Base-by-base conservation (phyloP, 768 basidiomycete species). In the Mycena crocata region DNA sequence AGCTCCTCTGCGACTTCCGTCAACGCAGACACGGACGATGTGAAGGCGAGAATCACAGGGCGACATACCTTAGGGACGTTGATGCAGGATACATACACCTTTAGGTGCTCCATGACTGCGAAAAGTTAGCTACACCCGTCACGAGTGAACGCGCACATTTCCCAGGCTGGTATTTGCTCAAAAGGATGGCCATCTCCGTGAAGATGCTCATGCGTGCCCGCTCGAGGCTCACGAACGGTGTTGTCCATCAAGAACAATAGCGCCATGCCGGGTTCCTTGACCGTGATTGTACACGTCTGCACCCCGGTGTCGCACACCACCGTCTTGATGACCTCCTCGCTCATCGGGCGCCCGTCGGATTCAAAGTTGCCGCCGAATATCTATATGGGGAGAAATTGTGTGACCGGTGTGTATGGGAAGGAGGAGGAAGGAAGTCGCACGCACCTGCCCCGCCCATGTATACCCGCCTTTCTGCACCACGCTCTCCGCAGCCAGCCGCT, bases 161-260 rank as follows among this genome's bases (percentile, higher is more conserved):
- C 69, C 92, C 92, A 1, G 96, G 96, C 77, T 89, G 88, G 80
- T 98, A 98, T 82, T 98, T 98, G 87, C 95, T 95, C 75, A 98
- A 91, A 46, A 98, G 80, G 64, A 94, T 92, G 2, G 94, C 87
- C 42, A 99, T 85, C 76, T 98, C 97, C 6, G 97, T 98, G 83
- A 98, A 99, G 77, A 99, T 96, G 70, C 97, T 97, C 95, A 97
- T 96, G 74, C 99, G 98, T 34, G 98, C 98, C 59, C 98, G 90
- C 80, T 99, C 98, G 71, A 99, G 83, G 76, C 97, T 98, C 64
- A 99, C n/a, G n/a, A n/a, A n/a, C n/a, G n/a, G 83, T 82, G 30
- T 75, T 63, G 55, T 82, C 77, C 3, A 81, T 85, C 35, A 94
- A 79, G 82, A 93, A 93, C 64, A 95, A 90, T 45, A 95, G 82